phyloP scores from a whole-genome alignment of 2,329 filamentous ascomycete genomes.

The Hypoxylon sp. region DNA sequence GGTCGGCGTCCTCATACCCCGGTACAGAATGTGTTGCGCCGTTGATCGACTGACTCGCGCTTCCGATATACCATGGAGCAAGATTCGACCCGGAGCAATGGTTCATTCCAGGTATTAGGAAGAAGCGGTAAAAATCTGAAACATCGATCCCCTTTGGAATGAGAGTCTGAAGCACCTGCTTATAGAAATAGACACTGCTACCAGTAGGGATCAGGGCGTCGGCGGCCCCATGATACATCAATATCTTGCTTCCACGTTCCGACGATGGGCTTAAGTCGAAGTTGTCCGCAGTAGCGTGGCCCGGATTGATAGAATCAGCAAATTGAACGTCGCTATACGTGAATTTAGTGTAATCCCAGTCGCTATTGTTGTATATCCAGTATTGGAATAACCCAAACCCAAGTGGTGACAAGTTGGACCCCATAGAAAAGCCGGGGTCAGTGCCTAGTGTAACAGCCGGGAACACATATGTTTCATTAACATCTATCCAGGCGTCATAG shows the following conservation, averaged over 20 bases:
- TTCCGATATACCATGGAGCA: conserved; percentile 56
- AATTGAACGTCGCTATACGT: conserved; percentile 49
- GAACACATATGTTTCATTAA: conserved; percentile 50
- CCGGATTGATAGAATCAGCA: conserved; percentile 51
- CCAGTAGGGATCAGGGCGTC: conserved; percentile 55
- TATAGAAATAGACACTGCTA: conserved; percentile 54
- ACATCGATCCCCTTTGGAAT: conserved; percentile 51
- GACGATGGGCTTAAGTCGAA: conserved; percentile 54
- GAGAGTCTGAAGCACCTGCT: conserved; percentile 51
- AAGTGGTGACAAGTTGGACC: conserved; percentile 28
- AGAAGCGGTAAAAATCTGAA: conserved; percentile 66
- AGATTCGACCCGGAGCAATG: conserved; percentile 58
- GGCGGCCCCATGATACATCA: conserved; percentile 57
- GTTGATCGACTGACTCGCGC: conserved; percentile 50
- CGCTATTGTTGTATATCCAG: conserved; percentile 51
- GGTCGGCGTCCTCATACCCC: conserved; percentile 55
- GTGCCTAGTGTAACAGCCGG: conserved; percentile 50
- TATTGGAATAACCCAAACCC: conserved; percentile 47
- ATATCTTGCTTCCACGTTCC: conserved; percentile 56
- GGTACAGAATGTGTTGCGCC: conserved; percentile 55
- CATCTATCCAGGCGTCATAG: conserved; percentile 52
- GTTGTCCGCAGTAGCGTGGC: conserved; percentile 46
- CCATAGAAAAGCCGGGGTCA: conserved; percentile 43
- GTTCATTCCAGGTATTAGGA: conserved; percentile 65
- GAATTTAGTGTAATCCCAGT: conserved; percentile 52